These are phyloP conservation scores for Helminthosporium solani DNA, from an alignment of 2,329 filamentous ascomycete genomes.

Conservation along the genomic window DNA sequence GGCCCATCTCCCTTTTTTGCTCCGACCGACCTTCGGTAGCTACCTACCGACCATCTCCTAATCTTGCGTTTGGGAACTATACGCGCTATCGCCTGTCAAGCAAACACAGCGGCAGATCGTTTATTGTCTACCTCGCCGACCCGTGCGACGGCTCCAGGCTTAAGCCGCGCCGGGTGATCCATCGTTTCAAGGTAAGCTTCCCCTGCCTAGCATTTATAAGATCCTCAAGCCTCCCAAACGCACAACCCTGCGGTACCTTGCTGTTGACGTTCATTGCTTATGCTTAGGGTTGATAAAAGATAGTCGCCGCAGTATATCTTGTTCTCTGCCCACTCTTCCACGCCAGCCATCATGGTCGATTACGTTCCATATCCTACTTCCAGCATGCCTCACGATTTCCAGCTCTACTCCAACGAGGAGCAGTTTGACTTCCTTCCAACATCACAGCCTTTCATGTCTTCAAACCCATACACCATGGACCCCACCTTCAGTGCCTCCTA, in stretches of 20 bases:
- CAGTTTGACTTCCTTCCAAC: constrained; percentile 35
- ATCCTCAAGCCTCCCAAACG: constrained; percentile 19
- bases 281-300: constrained; percentile 30
- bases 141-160: constrained; percentile 29
- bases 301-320: constrained; percentile 19
- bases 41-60: constrained; percentile 26
- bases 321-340: constrained; percentile 7
- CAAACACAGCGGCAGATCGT: constrained; percentile 17
- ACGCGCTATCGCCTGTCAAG: constrained; percentile 25
- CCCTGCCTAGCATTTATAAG: constrained; percentile 30
- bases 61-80: constrained; percentile 11
- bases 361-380: constrained; percentile 31
- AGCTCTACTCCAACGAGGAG: constrained; percentile 40
- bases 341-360: constrained; percentile 36
- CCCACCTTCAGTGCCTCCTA: constrained; percentile 42
- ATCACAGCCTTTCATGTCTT: constrained; percentile 30
- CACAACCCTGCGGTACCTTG: constrained; percentile 3
- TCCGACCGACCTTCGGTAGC: constrained; percentile 28
- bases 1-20: constrained; percentile 5
- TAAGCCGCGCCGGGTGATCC: constrained; percentile 22
- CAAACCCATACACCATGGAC: constrained; percentile 32
- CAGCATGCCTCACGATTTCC: constrained; percentile 41
- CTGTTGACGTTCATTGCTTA: constrained; percentile 21
- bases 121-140: constrained; percentile 25
- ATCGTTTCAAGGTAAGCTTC: constrained; percentile 37